Percentiles rank a stretch among this genome's conserved stretches.
These are phyloP conservation scores for Claviceps monticola DNA, from an alignment of 2,329 filamentous ascomycete species.

Conservation along the genomic window DNA sequence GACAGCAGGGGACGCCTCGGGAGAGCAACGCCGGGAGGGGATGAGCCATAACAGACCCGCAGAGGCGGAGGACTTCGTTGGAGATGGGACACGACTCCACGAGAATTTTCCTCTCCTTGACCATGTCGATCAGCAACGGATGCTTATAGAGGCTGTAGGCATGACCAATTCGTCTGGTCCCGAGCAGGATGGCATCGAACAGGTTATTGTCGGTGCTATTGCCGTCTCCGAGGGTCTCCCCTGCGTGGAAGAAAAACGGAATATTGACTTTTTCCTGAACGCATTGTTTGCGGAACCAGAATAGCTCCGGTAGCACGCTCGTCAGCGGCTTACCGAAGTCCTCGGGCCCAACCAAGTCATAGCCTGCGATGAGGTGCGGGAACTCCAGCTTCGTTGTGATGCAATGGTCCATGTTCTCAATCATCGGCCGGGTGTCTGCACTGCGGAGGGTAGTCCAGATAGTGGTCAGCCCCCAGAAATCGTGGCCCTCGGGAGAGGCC, in stretches of 20 bases:
- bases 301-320: conserved; percentile 69
- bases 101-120: conserved; percentile 77
- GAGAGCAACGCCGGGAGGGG: conserved; percentile 73
- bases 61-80: conserved; percentile 75
- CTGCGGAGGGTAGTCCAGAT: conserved; percentile 71
- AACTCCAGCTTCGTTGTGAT: conserved; percentile 68
- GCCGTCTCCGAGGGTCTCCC: conserved; percentile 68
- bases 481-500: conserved; percentile 50
- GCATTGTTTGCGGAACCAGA: conserved; percentile 88
- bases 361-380: conserved; percentile 70
- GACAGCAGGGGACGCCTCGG: conserved; percentile 66
- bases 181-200: conserved; percentile 77
- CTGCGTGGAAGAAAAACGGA: conserved; percentile 93
- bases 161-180: conserved; percentile 79
- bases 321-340: conserved; percentile 61
- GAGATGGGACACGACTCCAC: conserved; percentile 85
- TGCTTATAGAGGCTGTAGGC: conserved; percentile 84
- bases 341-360: conserved; percentile 83
- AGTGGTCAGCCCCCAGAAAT: conserved; percentile 72
- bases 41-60: conserved; percentile 61
- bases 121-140: conserved; percentile 73
- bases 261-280: conserved; percentile 64
- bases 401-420: conserved; percentile 77
- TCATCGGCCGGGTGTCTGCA: conserved; percentile 48
- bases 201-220: conserved; percentile 66